Base-by-base conservation (phyloP, 2,329 filamentous ascomycete species). In the Cylindrodendrum hubeiense region DNA sequence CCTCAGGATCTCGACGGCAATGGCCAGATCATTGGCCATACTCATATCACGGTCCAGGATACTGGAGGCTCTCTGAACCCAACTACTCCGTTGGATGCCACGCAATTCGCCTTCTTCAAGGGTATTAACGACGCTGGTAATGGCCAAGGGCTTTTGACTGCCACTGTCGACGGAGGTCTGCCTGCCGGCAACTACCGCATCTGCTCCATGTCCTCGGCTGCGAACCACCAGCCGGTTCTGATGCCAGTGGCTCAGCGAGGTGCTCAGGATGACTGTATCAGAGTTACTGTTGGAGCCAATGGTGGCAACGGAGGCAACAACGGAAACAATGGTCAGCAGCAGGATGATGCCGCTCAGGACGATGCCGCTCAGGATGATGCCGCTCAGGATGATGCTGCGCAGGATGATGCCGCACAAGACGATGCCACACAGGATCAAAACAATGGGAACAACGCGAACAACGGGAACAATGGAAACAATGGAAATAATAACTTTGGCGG, bases 161-260 rank as follows among this genome's bases (percentile, higher is more conserved):
- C 88, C 41, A 78, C 76, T 2, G 89, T 91, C 24, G 79, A 80
- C 1, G 86, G 84, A 61, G 89, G 89, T 72, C 85, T 91, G 3
- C 87, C 88, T 3, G 81, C 83, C 3, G 89, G 89, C 37, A 88
- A 87, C 80, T 91, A 91, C 80, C 87, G 89, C 71, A 79, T 90
- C 66, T 91, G 89, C 83, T 88, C 86, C 72, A 89, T 91, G 86
- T 83, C 85, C 28, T 79, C 84, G 65, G 80, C 89, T n/a, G 81
- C 87, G 70, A 91, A 91, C 82, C 89, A 91, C 74, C 88, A 91
- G 80, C 87, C 88, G 61, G 87, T 90, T 10, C 75, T 90, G 59
- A 90, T 90, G 88, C 88, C 89, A 55, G 85, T 91, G 57, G 89
- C 89, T 60, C 89, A 91, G 79, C 87, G 89, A 77, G 89, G 89